phyloP scores from a whole-genome alignment of 805 yeast genomes.

The Pichia sporocuriosa region DNA sequence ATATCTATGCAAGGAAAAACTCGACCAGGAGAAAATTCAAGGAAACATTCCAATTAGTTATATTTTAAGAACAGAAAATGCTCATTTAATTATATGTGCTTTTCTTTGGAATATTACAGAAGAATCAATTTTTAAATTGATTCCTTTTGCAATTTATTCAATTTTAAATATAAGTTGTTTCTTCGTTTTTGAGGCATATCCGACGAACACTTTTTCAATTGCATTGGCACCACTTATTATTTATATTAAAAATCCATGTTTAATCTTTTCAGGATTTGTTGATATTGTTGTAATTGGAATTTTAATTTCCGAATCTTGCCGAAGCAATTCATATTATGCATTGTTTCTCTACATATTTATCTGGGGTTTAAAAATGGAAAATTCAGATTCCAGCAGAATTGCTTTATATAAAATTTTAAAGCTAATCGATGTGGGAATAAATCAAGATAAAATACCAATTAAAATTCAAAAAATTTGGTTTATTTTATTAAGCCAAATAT shows the following conservation, averaged over 20 bases:
- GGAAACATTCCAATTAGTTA: conserved; percentile 27
- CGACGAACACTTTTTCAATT: conserved; percentile 25
- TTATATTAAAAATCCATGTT: conserved; percentile 33
- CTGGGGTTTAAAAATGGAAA: conserved; percentile 35
- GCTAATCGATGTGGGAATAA: conserved; percentile 16
- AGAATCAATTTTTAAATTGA: conserved; percentile 28
- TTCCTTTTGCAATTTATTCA: conserved; percentile 38
- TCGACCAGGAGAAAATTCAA: neutral
- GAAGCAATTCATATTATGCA: conserved; percentile 24
- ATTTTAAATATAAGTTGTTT: conserved; percentile 32
- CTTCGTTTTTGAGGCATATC: conserved; percentile 29
- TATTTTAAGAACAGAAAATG: conserved; percentile 35
- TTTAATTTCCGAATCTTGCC: conserved; percentile 26
- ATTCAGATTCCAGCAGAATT: conserved; percentile 29
- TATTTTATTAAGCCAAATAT: neutral
- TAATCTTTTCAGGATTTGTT: conserved; percentile 33
- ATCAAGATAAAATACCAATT: neutral
- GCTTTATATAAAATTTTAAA: conserved; percentile 23
- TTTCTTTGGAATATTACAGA: conserved; percentile 34
- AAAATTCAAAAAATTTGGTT: neutral
- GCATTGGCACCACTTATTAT: conserved; percentile 33
- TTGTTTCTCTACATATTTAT: conserved; percentile 30
- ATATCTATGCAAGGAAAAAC: conserved; percentile 16
- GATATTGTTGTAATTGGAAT: conserved; percentile 31
- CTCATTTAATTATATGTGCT: conserved; percentile 33